Percentiles rank a stretch among this genome's conserved stretches.
Conservation (phyloP, 139 green algal genomes). For the Chlorella sp. region DNA sequence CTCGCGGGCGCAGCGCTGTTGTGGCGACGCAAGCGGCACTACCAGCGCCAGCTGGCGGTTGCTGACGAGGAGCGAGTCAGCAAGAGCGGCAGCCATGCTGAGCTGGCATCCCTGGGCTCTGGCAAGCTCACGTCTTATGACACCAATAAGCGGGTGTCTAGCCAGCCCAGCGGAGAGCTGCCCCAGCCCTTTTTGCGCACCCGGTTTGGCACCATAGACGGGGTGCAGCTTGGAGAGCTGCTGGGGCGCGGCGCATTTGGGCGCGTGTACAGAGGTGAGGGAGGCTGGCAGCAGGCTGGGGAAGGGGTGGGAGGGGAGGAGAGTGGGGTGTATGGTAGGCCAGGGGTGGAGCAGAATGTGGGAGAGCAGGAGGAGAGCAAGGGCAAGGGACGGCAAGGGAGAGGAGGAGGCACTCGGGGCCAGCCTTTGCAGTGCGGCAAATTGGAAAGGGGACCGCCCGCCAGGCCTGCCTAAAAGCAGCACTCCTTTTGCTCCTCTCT, state of each 20-base stretch:
- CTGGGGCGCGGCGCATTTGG: conserved; percentile 15
- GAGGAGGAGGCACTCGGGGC: too few relatives aligned
- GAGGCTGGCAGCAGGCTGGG: too few relatives aligned
- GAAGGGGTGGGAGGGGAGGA: not conserved
- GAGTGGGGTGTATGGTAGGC: not conserved
- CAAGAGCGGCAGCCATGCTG: not conserved
- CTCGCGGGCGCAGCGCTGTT: not conserved
- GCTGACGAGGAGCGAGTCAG: not conserved
- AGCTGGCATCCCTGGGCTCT: not conserved
- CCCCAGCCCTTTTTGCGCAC: not conserved
- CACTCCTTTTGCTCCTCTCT: too few relatives aligned
- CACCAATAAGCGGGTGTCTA: not conserved
- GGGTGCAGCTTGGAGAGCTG: conserved; percentile 24
- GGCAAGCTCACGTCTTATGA: not conserved
- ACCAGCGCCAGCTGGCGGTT: not conserved
- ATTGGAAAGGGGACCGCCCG: too few relatives aligned
- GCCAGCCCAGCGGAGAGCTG: not conserved
- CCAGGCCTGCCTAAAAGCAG: too few relatives aligned
- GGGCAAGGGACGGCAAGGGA: too few relatives aligned
- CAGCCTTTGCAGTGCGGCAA: too few relatives aligned
- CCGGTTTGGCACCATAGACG: conserved; percentile 21
- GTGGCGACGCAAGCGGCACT: not conserved
- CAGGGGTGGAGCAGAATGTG: too few relatives aligned
- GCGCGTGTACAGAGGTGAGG: not conserved
- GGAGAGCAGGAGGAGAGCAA: not conserved